Evolutionary conservation across 495 filamentous ascomycete genomes (phyloP), one percentile per base, ranked within the genome.

Genomic region (Saxophila tyrrhenica): DNA sequence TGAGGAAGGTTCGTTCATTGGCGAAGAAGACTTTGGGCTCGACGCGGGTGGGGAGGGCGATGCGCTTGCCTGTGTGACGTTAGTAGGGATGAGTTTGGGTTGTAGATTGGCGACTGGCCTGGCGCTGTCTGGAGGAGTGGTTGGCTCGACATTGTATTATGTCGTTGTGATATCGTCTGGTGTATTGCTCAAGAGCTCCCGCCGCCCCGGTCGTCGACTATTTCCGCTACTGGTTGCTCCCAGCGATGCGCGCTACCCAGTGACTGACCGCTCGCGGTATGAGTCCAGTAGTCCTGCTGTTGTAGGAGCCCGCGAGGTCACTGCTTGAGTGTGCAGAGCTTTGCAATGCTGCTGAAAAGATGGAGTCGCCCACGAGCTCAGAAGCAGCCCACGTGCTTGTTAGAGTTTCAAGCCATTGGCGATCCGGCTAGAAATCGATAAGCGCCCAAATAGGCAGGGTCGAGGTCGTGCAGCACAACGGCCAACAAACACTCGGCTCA

Each of bases 11-110:
- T 50, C 92, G 89, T 75, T 99, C 92, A 75, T 97, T 97, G 69
- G 92, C 92, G 77, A 99, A 99, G 82, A 97, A 99, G 73, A 98
- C 92, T 71, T 99, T 99, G 39, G 92, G 92, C 68, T 99, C 92
- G 70, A 99, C 90, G 58, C 92, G 89, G 41, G 89, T 95, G 51
- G 92, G 92, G 57, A 99, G 88, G 57, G 94, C 90, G 68, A 99
- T 99, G 61, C 92, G 89, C 69, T 99, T 99, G 77, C 89, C 89
- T 89, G 60, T n/a, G 8, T 35, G 32, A n/a, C 17, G 47, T 62
- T 62, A 54, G 59, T 64, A 19, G 9, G 38, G 43, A 20, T 25
- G 39, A 55, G 21, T 39, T 22, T 56, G 48, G 45, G 54, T 46
- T 46, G 48, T 5, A 22, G 41, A 32, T 15, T 21, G 45, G 5